Conservation (phyloP, 805 yeast genomes). For the Nakazawaea laoshanensis region DNA sequence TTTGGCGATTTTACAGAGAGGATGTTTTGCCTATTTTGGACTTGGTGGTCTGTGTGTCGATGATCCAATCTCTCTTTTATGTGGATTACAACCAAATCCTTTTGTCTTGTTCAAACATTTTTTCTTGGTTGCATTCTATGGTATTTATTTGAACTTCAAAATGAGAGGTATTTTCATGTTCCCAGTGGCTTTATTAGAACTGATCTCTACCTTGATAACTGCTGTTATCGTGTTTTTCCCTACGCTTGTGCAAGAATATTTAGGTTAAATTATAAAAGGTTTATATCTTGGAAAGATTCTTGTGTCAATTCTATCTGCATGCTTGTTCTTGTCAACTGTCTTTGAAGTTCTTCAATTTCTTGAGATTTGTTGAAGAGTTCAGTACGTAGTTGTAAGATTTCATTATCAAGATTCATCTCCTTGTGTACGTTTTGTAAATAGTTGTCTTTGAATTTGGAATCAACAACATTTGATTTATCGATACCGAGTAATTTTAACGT, state of each 20-base stretch:
- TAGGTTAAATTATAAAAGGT: conserved; percentile 1
- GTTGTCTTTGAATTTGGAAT: conserved; percentile 1
- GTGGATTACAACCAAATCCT: conserved; percentile 78
- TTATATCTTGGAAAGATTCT: conserved; percentile 15
- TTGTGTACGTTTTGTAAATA: conserved; percentile 8
- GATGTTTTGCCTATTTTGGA: conserved; percentile 82
- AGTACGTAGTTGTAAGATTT: conserved; percentile 16
- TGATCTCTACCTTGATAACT: conserved; percentile 57
- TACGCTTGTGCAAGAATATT: conserved; percentile 33
- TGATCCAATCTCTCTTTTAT: conserved; percentile 75
- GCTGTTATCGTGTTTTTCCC: conserved; percentile 81
- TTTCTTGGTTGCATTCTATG: conserved; percentile 82
- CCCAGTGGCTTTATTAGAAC: conserved; percentile 66
- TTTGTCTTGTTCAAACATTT: conserved; percentile 73
- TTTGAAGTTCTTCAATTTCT: conserved; percentile 19
- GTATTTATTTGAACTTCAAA: conserved; percentile 60
- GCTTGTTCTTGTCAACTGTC: conserved; percentile 21
- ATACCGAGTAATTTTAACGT: no score
- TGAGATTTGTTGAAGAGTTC: conserved; percentile 16
- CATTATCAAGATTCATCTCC: conserved; percentile 16
- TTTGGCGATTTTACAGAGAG: conserved; percentile 65
- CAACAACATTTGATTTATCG: conserved; percentile 1
- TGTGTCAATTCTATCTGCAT: conserved; percentile 25
- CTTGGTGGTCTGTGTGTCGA: conserved; percentile 74
- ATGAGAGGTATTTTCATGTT: conserved; percentile 58